phyloP scores from a whole-genome alignment of 306 rosid genomes.

The Delonix regia region DNA sequence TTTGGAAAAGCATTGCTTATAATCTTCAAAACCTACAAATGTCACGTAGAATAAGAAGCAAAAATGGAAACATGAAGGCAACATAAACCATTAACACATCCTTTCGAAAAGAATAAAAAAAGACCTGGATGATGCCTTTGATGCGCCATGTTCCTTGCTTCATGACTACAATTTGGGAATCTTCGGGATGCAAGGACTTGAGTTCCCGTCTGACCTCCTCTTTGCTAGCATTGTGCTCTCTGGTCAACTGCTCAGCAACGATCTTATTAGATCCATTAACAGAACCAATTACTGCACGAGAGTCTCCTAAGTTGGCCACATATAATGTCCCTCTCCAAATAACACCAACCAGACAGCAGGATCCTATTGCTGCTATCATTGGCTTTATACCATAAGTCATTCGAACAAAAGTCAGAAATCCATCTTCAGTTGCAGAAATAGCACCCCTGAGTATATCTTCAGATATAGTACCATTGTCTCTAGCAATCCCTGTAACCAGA shows the following conservation, averaged over 20 bases:
- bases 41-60: conserved; percentile 17
- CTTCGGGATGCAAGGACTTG: conserved; percentile 76
- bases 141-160: conserved; percentile 91
- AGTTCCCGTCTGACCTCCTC: conserved; percentile 86
- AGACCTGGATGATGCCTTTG: conserved; percentile 95
- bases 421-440: conserved; percentile 86
- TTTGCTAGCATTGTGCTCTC: conserved; percentile 79
- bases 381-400: conserved; percentile 77
- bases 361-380: conserved; percentile 77
- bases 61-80: conserved; percentile 1
- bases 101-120: conserved; percentile 15
- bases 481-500: conserved; percentile 65
- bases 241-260: conserved; percentile 72
- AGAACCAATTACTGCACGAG: conserved; percentile 85
- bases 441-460: conserved; percentile 70
- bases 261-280: conserved; percentile 68
- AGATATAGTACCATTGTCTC: conserved; percentile 65
- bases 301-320: conserved; percentile 83
- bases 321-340: conserved; percentile 74
- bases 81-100: conserved; percentile 20
- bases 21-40: not conserved
- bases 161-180: conserved; percentile 76
- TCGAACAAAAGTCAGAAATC: conserved; percentile 80
- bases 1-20: not conserved
- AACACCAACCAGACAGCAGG: conserved; percentile 87